These are phyloP conservation scores for Claviceps maximensis DNA, from an alignment of 2,329 filamentous ascomycete species.

Conservation along the genomic window DNA sequence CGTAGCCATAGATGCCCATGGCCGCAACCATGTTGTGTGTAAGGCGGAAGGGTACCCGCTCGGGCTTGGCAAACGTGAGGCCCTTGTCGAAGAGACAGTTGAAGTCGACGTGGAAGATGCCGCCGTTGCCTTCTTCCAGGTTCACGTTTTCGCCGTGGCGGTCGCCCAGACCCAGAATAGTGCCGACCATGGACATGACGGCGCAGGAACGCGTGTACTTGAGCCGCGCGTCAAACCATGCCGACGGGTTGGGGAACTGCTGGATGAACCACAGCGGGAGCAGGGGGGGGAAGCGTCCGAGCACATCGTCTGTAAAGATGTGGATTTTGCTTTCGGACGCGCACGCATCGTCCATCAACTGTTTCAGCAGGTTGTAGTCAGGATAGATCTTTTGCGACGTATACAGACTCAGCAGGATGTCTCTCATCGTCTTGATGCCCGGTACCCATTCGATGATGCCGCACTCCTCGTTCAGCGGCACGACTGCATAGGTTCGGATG, in stretches of 20 bases:
- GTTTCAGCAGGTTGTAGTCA: constrained; percentile 56
- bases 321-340: constrained; percentile 44
- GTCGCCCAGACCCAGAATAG: constrained; percentile 85
- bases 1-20: constrained; percentile 89
- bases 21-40: constrained; percentile 98
- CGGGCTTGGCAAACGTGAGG: constrained; percentile 85
- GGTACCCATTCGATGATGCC: constrained; percentile 98
- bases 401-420: constrained; percentile 74
- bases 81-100: constrained; percentile 99
- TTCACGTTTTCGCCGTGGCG: constrained; percentile 95
- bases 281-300: constrained; percentile 62
- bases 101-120: constrained; percentile 96
- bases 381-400: constrained; percentile 55
- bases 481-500: constrained; percentile 95
- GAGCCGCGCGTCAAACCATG: constrained; percentile 82
- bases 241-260: constrained; percentile 81
- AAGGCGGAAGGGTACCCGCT: constrained; percentile 87
- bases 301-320: constrained; percentile 56
- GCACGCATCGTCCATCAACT: constrained; percentile 50
- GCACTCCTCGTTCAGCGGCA: constrained; percentile 92
- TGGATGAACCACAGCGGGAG: constrained; percentile 93
- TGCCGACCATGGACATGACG: constrained; percentile 99
- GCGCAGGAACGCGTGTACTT: constrained; percentile 87
- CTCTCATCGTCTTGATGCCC: constrained; percentile 83
- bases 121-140: constrained; percentile 84